Conservation (phyloP, 106 monocot genomes). For the Dioscorea zingiberensis region DNA sequence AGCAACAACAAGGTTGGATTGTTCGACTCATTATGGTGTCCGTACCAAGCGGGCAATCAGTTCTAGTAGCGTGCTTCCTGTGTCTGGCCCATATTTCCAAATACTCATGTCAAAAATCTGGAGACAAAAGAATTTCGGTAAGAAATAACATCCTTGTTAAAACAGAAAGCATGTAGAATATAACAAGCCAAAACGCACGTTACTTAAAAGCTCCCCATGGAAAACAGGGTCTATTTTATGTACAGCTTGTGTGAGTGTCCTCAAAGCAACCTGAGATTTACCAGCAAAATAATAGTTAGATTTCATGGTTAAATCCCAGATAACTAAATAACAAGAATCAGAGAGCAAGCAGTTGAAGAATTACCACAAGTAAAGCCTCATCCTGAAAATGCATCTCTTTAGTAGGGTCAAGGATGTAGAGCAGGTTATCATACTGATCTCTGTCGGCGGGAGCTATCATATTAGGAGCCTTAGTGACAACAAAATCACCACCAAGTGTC, state of each 20-base stretch:
- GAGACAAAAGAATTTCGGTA: conserved; percentile 1
- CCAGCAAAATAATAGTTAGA: background rate
- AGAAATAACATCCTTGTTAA: background rate
- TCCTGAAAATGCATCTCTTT: conserved; percentile 30
- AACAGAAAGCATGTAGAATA: background rate
- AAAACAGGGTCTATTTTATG: conserved; percentile 33
- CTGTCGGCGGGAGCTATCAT: conserved; percentile 23
- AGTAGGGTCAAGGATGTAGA: conserved; percentile 29
- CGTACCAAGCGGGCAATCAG: conserved; percentile 55
- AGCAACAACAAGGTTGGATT: no score
- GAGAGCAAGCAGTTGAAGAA: background rate
- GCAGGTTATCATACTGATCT: conserved; percentile 38
- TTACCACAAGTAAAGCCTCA: conserved; percentile 49
- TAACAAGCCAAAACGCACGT: conserved; percentile 28
- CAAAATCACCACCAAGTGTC: background rate
- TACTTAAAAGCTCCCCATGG: conserved; percentile 37
- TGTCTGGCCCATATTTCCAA: conserved; percentile 41
- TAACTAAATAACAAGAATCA: background rate
- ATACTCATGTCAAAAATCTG: conserved; percentile 51
- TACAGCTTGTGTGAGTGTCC: conserved; percentile 44
- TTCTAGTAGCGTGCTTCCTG: conserved; percentile 48
- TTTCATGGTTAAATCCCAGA: background rate
- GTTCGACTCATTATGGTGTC: background rate
- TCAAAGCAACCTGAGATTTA: conserved; percentile 32
- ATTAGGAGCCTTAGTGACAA: conserved; percentile 20